phyloP scores from a whole-genome alignment of 1,284 basidiomycete species.

The Cryptococcus maquisensis region DNA sequence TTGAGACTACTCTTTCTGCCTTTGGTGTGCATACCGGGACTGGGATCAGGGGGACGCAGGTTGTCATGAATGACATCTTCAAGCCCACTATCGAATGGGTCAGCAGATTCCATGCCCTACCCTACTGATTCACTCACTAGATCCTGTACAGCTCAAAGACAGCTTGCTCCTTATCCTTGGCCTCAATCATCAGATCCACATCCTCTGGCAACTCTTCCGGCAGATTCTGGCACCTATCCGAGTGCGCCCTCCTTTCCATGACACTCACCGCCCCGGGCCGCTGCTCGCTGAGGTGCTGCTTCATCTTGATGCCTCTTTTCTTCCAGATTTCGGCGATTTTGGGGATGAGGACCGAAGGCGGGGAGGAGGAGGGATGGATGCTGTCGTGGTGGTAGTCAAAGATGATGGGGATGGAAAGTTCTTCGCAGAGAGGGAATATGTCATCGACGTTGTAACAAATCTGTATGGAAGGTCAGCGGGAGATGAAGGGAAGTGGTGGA shows the following conservation, averaged over 20 bases:
- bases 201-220: slow-evolving; percentile 56
- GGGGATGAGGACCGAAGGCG: slow-evolving; percentile 46
- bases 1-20: slow-evolving; percentile 36
- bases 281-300: slow-evolving; percentile 83
- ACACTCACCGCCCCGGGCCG: slow-evolving; percentile 67
- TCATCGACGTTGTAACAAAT: slow-evolving; percentile 85
- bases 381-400: slow-evolving; percentile 63
- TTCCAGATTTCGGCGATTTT: slow-evolving; percentile 71
- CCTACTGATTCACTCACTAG: slow-evolving; percentile 52
- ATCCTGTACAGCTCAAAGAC: slow-evolving; percentile 79
- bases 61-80: slow-evolving; percentile 60
- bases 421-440: slow-evolving; percentile 73
- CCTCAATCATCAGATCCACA: slow-evolving; percentile 82
- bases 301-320: slow-evolving; percentile 70
- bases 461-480: slow-evolving; percentile 45
- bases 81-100: slow-evolving; percentile 48
- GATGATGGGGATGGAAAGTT: slow-evolving; percentile 67
- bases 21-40: slow-evolving; percentile 36
- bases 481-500: background rate
- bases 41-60: slow-evolving; percentile 55
- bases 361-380: slow-evolving; percentile 52
- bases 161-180: slow-evolving; percentile 65
- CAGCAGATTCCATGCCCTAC: background rate
- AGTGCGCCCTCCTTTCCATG: slow-evolving; percentile 80
- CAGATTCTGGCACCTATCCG: slow-evolving; percentile 54